Evolutionary conservation across 352 stramenopile genomes (phyloP).

Genomic region (Pythium chondricola): DNA sequence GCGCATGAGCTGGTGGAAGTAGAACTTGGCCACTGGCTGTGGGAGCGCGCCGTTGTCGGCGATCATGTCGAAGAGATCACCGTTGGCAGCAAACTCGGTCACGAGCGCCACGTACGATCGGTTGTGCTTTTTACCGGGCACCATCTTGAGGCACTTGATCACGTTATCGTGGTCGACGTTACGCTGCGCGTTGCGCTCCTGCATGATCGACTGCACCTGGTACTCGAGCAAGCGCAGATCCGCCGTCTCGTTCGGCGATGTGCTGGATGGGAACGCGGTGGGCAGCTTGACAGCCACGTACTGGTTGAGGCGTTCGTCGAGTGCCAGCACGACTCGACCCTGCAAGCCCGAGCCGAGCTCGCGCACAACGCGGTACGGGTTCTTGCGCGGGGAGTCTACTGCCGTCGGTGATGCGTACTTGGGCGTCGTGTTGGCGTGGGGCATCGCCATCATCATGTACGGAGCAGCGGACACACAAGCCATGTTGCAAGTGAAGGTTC

Average conservation of each 20-base stretch:
- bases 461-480: conserved; percentile 4
- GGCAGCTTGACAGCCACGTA: conserved; percentile 74
- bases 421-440: not conserved
- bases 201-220: conserved; percentile 54
- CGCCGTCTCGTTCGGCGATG: conserved; percentile 11
- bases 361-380: conserved; percentile 40
- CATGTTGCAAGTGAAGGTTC: too few relatives aligned
- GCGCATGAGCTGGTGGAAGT: conserved; percentile 73
- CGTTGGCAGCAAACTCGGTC: conserved; percentile 73
- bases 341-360: conserved; percentile 61
- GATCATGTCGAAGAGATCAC: conserved; percentile 86
- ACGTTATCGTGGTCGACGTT: conserved; percentile 54
- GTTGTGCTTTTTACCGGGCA: conserved; percentile 37
- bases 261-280: conserved; percentile 24
- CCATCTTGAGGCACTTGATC: conserved; percentile 32
- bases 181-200: conserved; percentile 53
- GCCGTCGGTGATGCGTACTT: not conserved
- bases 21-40: conserved; percentile 59
- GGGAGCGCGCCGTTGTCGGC: conserved; percentile 60
- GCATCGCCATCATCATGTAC: not conserved
- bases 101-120: conserved; percentile 68
- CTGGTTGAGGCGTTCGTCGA: conserved; percentile 35
- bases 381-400: conserved; percentile 7
- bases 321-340: conserved; percentile 52
- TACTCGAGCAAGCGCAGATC: conserved; percentile 41